phyloP scores from a whole-genome alignment of 441 rosid species.

The Corymbia calophylla region DNA sequence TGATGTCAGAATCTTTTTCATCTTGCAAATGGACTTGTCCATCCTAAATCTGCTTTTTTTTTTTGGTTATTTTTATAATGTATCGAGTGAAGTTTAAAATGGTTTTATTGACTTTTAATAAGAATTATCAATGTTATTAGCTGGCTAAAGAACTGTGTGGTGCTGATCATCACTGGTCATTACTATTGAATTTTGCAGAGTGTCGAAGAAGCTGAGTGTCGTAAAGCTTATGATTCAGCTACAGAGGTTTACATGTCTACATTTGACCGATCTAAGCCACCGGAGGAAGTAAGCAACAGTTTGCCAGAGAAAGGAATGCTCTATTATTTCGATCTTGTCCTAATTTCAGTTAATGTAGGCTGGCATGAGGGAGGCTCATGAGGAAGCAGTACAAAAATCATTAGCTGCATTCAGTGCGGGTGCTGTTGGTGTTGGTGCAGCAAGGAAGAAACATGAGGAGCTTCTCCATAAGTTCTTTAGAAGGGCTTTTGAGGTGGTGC shows the following conservation, averaged over 20 bases:
- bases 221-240: slow-evolving; percentile 83
- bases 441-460: slow-evolving; percentile 77
- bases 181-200: slow-evolving; percentile 34
- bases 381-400: slow-evolving; percentile 76
- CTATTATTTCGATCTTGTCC: slow-evolving; percentile 11
- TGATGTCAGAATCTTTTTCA: background rate
- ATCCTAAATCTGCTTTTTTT: background rate
- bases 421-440: slow-evolving; percentile 87
- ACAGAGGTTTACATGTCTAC: slow-evolving; percentile 53
- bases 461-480: slow-evolving; percentile 74
- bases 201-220: slow-evolving; percentile 98
- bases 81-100: background rate
- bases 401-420: slow-evolving; percentile 52
- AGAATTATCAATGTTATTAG: background rate
- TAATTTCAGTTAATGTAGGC: slow-evolving; percentile 39
- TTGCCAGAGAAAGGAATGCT: background rate
- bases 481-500: slow-evolving; percentile 72
- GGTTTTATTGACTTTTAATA: background rate
- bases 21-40: background rate
- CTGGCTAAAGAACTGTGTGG: background rate
- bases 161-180: background rate
- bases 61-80: background rate
- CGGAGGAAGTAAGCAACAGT: slow-evolving; percentile 69
- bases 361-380: slow-evolving; percentile 82
- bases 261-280: slow-evolving; percentile 70